These are phyloP conservation scores for Clarireedia sp. DNA, from an alignment of 2,329 filamentous ascomycete genomes.

Conservation along the genomic window DNA sequence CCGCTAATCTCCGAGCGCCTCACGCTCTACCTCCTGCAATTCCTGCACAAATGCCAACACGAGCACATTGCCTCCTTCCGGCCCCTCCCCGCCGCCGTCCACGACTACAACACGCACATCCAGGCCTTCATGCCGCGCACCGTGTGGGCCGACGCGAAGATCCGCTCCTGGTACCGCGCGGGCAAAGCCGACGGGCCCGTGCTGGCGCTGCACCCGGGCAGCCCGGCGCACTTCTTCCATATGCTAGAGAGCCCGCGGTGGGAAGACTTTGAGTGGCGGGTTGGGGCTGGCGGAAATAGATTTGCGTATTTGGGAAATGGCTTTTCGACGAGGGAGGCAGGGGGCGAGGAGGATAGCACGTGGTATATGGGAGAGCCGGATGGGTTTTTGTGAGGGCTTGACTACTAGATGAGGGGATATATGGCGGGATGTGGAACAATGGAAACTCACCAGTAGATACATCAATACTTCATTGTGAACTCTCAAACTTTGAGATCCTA, in stretches of 20 bases:
- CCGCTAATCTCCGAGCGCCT: slow-evolving; percentile 38
- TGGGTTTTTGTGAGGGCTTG: too few relatives aligned
- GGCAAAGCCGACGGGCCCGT: slow-evolving; percentile 12
- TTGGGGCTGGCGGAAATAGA: not conserved
- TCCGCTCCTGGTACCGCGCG: slow-evolving; percentile 23
- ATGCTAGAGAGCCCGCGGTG: slow-evolving; percentile 7
- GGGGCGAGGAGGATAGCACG: not conserved
- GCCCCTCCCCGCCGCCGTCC: slow-evolving; percentile 31
- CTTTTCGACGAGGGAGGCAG: slow-evolving; percentile 7
- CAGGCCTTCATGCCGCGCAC: slow-evolving; percentile 25
- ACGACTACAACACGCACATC: slow-evolving; percentile 29
- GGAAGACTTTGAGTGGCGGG: slow-evolving; percentile 12
- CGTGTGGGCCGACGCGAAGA: slow-evolving; percentile 10
- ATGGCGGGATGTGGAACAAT: too few relatives aligned
- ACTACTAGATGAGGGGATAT: too few relatives aligned
- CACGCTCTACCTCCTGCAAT: slow-evolving; percentile 40
- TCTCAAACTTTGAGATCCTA: too few relatives aligned
- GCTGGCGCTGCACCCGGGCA: slow-evolving; percentile 16
- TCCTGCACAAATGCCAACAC: slow-evolving; percentile 35
- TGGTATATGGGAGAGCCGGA: slow-evolving; percentile 10
- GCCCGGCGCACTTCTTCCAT: slow-evolving; percentile 13
- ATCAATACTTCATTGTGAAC: too few relatives aligned
- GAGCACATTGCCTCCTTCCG: slow-evolving; percentile 37
- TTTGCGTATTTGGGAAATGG: slow-evolving; percentile 17
- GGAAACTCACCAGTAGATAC: too few relatives aligned